Conservation (phyloP, 1,139 yeast species). For the Blastobotrys aristatus region DNA sequence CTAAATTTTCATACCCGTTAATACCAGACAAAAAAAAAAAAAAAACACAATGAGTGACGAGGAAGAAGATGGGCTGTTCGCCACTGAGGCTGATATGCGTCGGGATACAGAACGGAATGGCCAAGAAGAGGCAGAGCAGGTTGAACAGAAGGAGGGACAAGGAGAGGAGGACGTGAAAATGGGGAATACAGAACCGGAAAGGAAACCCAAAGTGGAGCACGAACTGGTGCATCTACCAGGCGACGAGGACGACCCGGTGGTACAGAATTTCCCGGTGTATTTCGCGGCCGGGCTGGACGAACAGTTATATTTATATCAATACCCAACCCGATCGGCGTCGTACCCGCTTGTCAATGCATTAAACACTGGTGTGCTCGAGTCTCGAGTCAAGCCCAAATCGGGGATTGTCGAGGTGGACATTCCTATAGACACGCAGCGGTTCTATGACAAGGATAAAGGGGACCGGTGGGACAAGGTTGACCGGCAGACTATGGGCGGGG, state of each 20-base stretch:
- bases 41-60: slow-evolving; percentile 7
- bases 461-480: slow-evolving; percentile 57
- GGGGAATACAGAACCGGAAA: slow-evolving; percentile 1
- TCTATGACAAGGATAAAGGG: slow-evolving; percentile 60
- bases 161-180: slow-evolving; percentile 5
- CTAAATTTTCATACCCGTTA: too few species aligned
- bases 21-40: too few species aligned
- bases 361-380: slow-evolving; percentile 42
- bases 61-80: slow-evolving; percentile 16
- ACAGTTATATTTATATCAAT: slow-evolving; percentile 53
- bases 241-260: slow-evolving; percentile 62
- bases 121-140: slow-evolving; percentile 1
- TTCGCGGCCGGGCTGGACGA: slow-evolving; percentile 34
- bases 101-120: slow-evolving; percentile 8
- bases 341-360: slow-evolving; percentile 42
- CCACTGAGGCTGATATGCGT: slow-evolving; percentile 12
- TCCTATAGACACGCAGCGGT: slow-evolving; percentile 59
- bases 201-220: not conserved
- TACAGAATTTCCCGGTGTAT: slow-evolving; percentile 68
- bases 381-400: slow-evolving; percentile 59
- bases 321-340: slow-evolving; percentile 59
- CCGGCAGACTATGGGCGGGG: slow-evolving; percentile 62
- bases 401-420: slow-evolving; percentile 62
- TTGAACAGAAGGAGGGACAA: slow-evolving; percentile 11
- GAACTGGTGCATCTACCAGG: slow-evolving; percentile 4